These are phyloP conservation scores for Pyrenochaeta sp. DNA, from an alignment of 2,329 filamentous ascomycete species.

Conservation along the genomic window DNA sequence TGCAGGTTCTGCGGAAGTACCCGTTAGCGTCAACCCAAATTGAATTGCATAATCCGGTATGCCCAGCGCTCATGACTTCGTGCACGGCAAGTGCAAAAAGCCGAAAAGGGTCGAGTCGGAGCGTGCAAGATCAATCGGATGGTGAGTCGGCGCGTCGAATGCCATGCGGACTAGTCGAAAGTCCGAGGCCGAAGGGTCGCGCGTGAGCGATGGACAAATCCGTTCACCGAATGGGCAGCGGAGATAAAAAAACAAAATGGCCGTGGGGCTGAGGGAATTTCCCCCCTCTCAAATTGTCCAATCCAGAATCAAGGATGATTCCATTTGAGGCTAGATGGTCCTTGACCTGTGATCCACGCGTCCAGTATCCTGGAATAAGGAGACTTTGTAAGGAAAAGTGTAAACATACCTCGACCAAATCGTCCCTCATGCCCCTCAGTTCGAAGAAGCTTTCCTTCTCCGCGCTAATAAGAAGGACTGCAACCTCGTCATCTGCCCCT, in stretches of 20 bases:
- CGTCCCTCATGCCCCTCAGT: slow-evolving; percentile 75
- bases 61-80: neutral
- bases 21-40: slow-evolving; percentile 10
- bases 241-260: neutral
- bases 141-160: neutral
- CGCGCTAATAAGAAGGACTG: slow-evolving; percentile 89
- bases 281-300: neutral
- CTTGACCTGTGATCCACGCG: slow-evolving; percentile 6
- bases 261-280: slow-evolving; percentile 13
- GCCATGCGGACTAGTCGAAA: neutral
- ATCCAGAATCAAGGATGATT: neutral
- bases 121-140: neutral
- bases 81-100: neutral
- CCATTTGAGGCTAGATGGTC: neutral
- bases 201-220: neutral
- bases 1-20: slow-evolving; percentile 57
- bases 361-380: slow-evolving; percentile 12
- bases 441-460: slow-evolving; percentile 95
- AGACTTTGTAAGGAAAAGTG: slow-evolving; percentile 21
- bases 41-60: too few species aligned
- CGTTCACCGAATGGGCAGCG: neutral
- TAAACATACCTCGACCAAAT: slow-evolving; percentile 62
- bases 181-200: slow-evolving; percentile 2
- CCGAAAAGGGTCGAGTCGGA: neutral
- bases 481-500: slow-evolving; percentile 74